phyloP scores from a whole-genome alignment of 305 asterid genomes.

The Ajuga reptans region DNA sequence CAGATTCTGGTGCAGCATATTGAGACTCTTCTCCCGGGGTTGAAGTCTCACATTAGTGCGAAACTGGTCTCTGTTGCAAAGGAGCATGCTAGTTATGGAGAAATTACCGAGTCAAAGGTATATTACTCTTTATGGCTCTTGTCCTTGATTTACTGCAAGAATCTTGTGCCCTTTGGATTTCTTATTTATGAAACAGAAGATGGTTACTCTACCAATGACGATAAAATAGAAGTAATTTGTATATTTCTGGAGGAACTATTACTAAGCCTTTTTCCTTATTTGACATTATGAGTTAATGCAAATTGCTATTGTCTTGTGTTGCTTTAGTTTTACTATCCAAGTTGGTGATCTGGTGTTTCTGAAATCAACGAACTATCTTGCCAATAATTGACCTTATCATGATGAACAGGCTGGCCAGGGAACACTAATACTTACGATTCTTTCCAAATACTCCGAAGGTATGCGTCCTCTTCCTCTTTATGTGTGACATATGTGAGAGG shows the following conservation, averaged over 20 bases:
- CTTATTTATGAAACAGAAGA: too few species aligned
- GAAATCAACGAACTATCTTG: not conserved
- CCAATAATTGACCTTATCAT: slow-evolving; percentile 11
- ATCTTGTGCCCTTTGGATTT: too few species aligned
- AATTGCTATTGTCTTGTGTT: slow-evolving; percentile 4
- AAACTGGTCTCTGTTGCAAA: slow-evolving; percentile 86
- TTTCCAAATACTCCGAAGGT: slow-evolving; percentile 87
- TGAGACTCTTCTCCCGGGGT: slow-evolving; percentile 90
- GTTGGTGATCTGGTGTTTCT: not conserved
- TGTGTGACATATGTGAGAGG: not conserved
- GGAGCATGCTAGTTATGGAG: slow-evolving; percentile 97
- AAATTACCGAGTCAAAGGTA: slow-evolving; percentile 81
- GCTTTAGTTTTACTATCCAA: slow-evolving; percentile 1
- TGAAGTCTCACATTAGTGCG: slow-evolving; percentile 84
- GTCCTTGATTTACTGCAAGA: too few species aligned
- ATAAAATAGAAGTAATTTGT: too few species aligned
- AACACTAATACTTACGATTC: slow-evolving; percentile 65
- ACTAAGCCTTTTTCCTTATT: too few species aligned
- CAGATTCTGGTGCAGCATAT: slow-evolving; percentile 95
- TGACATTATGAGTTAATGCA: not conserved
- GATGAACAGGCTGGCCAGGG: slow-evolving; percentile 74
- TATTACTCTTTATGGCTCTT: too few species aligned
- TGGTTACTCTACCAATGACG: not conserved
- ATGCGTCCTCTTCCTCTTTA: slow-evolving; percentile 12
- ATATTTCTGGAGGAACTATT: too few species aligned